Evolutionary conservation across 1,284 basidiomycete species (phyloP).

Genomic region (Afroboletus lepidellus): DNA sequence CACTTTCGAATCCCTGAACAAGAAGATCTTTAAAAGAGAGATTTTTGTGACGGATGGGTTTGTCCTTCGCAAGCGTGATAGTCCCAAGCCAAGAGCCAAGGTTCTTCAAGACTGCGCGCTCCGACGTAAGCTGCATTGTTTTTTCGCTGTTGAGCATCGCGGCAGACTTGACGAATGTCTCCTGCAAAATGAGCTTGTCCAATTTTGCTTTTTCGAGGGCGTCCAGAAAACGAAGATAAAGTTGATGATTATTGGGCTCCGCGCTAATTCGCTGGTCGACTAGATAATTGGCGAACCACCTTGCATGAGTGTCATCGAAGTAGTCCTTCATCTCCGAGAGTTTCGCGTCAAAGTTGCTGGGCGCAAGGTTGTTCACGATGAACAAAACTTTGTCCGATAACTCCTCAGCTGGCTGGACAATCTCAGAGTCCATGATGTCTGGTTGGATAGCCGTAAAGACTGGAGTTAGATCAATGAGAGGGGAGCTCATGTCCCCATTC

Average conservation of each 20-base stretch:
- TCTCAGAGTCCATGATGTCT: conserved; percentile 58
- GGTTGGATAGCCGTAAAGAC: conserved; percentile 76
- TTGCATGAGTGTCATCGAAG: conserved; percentile 79
- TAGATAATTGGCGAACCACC: conserved; percentile 98
- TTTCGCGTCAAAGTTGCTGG: conserved; percentile 90
- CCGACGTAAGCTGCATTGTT: conserved; percentile 81
- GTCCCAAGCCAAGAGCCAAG: conserved; percentile 94
- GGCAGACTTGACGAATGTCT: conserved; percentile 89
- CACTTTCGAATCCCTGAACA: conserved; percentile 92
- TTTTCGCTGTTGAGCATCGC: conserved; percentile 89
- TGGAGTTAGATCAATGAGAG: conserved; percentile 45
- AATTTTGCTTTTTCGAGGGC: conserved; percentile 68
- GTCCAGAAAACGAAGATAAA: conserved; percentile 94
- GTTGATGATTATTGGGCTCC: conserved; percentile 95
- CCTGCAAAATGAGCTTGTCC: conserved; percentile 82
- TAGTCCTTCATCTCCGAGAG: conserved; percentile 78
- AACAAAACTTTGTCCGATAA: conserved; percentile 94
- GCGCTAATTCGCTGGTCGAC: conserved; percentile 95
- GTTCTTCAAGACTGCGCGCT: conserved; percentile 90
- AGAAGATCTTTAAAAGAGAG: conserved; percentile 96
- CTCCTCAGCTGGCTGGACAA: conserved; percentile 79
- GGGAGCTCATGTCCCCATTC: conserved; percentile 40
- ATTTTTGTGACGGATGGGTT: conserved; percentile 91
- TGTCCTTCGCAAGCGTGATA: conserved; percentile 89
- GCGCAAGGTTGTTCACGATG: conserved; percentile 97